phyloP scores from a whole-genome alignment of 2,329 filamentous ascomycete genomes.

The Alternaria sp. region DNA sequence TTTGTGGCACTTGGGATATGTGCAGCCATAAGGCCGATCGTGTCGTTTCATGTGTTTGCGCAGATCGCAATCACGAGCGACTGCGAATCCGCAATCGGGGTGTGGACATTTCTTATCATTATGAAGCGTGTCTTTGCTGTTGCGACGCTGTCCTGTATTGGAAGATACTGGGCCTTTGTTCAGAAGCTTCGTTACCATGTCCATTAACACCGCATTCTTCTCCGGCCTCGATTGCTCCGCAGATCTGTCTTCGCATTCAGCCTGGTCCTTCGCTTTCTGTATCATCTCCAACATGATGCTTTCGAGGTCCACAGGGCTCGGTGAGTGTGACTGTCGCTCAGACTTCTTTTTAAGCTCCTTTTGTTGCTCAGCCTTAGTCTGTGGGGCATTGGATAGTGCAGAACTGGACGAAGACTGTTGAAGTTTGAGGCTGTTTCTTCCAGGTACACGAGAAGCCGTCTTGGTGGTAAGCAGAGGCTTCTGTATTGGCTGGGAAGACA shows the following conservation, averaged over 20 bases:
- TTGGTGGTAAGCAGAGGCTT: neutral
- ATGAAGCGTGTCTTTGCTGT: slow-evolving; percentile 19
- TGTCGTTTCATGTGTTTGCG: slow-evolving; percentile 85
- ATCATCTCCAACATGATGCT: slow-evolving; percentile 32
- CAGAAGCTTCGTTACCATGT: slow-evolving; percentile 39
- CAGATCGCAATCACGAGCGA: slow-evolving; percentile 53
- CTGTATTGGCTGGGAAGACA: neutral
- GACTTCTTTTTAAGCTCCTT: slow-evolving; percentile 37
- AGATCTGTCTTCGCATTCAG: slow-evolving; percentile 1
- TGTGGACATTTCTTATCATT: slow-evolving; percentile 28
- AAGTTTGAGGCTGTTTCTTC: neutral
- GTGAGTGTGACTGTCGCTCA: slow-evolving; percentile 24
- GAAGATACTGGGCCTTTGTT: slow-evolving; percentile 27
- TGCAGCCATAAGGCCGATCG: slow-evolving; percentile 82
- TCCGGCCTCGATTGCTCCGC: neutral
- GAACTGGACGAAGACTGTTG: neutral
- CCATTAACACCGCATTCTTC: slow-evolving; percentile 33
- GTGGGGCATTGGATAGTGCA: slow-evolving; percentile 23
- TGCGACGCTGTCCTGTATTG: slow-evolving; percentile 20
- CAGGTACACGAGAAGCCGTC: neutral
- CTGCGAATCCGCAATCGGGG: slow-evolving; percentile 26
- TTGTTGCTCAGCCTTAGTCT: slow-evolving; percentile 47
- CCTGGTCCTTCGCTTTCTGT: slow-evolving; percentile 9
- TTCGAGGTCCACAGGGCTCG: slow-evolving; percentile 34
- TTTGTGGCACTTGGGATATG: slow-evolving; percentile 73